A percentile compares a stretch with the other conserved stretches of the same genome.
Conservation (phyloP, 805 yeast genomes). For the Saccharomycopsis sp. region DNA sequence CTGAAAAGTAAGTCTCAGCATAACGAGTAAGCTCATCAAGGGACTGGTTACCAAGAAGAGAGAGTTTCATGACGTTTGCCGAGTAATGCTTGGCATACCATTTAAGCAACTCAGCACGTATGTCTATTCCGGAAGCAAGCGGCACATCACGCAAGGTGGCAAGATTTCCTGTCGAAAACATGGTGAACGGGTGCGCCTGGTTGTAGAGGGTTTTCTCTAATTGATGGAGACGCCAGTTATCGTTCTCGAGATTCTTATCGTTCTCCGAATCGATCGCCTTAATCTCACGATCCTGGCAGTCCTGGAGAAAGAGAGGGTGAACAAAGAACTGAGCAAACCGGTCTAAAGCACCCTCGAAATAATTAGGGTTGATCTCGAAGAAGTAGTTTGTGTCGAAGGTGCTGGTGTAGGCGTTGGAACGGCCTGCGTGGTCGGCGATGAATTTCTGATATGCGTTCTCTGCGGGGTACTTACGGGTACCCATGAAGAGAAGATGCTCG, state of each 20-base stretch:
- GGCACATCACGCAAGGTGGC: slow-evolving; percentile 70
- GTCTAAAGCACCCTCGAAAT: slow-evolving; percentile 82
- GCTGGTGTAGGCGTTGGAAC: slow-evolving; percentile 88
- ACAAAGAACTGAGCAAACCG: slow-evolving; percentile 91
- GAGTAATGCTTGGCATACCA: slow-evolving; percentile 72
- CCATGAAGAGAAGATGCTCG: slow-evolving; percentile 72
- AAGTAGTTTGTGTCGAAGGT: slow-evolving; percentile 84
- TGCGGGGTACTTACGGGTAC: slow-evolving; percentile 68
- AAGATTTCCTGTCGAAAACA: slow-evolving; percentile 86
- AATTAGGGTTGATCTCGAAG: slow-evolving; percentile 73
- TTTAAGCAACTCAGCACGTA: slow-evolving; percentile 72
- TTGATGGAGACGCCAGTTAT: slow-evolving; percentile 83
- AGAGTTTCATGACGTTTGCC: slow-evolving; percentile 82
- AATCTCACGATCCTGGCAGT: slow-evolving; percentile 84
- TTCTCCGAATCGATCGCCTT: slow-evolving; percentile 94
- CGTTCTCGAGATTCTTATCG: slow-evolving; percentile 88
- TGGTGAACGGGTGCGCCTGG: slow-evolving; percentile 73
- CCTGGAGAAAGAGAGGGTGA: slow-evolving; percentile 56
- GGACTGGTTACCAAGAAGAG: slow-evolving; percentile 74
- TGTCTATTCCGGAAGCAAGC: slow-evolving; percentile 51
- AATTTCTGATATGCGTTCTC: slow-evolving; percentile 75
- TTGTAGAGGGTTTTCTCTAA: slow-evolving; percentile 70
- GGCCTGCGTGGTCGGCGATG: slow-evolving; percentile 79
- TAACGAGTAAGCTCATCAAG: slow-evolving; percentile 65
- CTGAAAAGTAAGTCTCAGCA: slow-evolving; percentile 42